Evolutionary conservation across 2,329 filamentous ascomycete genomes (phyloP).

Genomic region (Botrytis aclada): DNA sequence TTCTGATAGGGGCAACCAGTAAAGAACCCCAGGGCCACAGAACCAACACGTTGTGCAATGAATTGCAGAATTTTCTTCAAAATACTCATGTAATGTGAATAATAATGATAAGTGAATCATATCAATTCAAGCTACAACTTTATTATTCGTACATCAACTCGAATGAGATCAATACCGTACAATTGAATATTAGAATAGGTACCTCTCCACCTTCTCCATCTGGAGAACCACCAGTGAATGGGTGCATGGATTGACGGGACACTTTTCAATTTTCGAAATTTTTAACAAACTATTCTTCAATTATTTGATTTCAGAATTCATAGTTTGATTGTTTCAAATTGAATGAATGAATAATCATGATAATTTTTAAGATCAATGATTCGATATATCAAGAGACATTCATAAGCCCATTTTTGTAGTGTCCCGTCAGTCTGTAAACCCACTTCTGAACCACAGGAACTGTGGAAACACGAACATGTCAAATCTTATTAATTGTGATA

Average conservation of each 20-base stretch:
- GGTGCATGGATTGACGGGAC: too few relatives aligned
- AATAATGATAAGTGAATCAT: background rate
- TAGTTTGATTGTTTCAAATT: too few relatives aligned
- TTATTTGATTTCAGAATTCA: too few relatives aligned
- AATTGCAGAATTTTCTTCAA: conserved; percentile 1
- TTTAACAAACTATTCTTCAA: too few relatives aligned
- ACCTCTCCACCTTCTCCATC: background rate
- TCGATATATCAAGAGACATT: too few relatives aligned
- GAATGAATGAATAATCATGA: too few relatives aligned
- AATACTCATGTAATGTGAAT: background rate
- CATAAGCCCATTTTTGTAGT: too few relatives aligned
- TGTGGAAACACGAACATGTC: background rate
- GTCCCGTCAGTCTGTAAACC: too few relatives aligned
- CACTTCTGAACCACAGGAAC: background rate
- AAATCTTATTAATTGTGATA: background rate
- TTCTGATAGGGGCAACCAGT: conserved; percentile 15
- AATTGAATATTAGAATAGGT: background rate
- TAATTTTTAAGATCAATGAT: too few relatives aligned
- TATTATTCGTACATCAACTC: too few relatives aligned
- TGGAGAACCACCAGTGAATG: background rate
- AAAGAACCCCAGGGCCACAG: background rate
- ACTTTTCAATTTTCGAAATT: too few relatives aligned
- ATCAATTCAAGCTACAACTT: background rate
- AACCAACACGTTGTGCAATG: conserved; percentile 6
- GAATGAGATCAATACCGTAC: background rate